Conservation (phyloP, 169 alveolate genomes). For the Plasmodium vivax region DNA sequence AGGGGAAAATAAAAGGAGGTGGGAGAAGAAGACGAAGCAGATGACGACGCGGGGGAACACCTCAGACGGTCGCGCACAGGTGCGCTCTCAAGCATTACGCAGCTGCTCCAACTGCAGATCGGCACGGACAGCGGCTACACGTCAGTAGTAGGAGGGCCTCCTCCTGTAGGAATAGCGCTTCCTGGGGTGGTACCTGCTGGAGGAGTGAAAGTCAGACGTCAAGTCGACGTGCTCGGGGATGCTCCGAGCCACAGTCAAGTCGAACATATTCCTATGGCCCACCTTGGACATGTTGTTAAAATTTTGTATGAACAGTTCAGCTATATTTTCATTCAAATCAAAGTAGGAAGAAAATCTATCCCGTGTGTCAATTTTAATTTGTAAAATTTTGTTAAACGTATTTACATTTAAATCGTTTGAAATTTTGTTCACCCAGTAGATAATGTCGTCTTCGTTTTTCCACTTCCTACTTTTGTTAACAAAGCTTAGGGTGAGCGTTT, state of each 20-base stretch:
- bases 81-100: neutral
- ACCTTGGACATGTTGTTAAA: slow-evolving; percentile 59
- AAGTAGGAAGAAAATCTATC: slow-evolving; percentile 52
- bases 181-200: slow-evolving; percentile 16
- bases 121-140: neutral
- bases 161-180: slow-evolving; percentile 30
- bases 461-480: slow-evolving; percentile 55
- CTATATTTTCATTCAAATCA: slow-evolving; percentile 60
- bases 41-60: neutral
- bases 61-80: neutral
- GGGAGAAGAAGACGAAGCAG: neutral
- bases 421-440: slow-evolving; percentile 57
- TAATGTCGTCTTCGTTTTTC: slow-evolving; percentile 42
- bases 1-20: neutral
- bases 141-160: slow-evolving; percentile 29
- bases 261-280: slow-evolving; percentile 26
- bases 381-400: slow-evolving; percentile 48
- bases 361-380: slow-evolving; percentile 45
- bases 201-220: slow-evolving; percentile 2
- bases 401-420: slow-evolving; percentile 61
- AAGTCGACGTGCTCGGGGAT: slow-evolving; percentile 18
- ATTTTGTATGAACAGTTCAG: slow-evolving; percentile 32
- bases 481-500: slow-evolving; percentile 40
- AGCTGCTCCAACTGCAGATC: neutral
- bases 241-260: slow-evolving; percentile 27